phyloP scores from a whole-genome alignment of 179 eudicot genomes.

The Drosera spatulata region DNA sequence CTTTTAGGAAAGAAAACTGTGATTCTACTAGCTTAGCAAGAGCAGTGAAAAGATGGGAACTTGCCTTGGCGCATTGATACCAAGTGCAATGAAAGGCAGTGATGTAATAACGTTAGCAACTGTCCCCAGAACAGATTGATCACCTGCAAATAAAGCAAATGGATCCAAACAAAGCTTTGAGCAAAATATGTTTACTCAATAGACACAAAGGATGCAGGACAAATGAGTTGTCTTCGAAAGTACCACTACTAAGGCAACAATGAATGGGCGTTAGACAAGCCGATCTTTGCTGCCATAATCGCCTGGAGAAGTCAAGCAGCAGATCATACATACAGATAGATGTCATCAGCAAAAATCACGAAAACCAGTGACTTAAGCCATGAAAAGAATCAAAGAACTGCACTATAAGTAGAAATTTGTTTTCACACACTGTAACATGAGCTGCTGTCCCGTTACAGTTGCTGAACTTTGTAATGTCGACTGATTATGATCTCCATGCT shows the following conservation, averaged over 20 bases:
- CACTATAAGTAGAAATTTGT: neutral
- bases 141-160: conserved; percentile 34
- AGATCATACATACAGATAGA: neutral
- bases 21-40: too few relatives aligned
- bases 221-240: neutral
- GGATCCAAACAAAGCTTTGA: neutral
- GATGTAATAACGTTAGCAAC: conserved; percentile 87
- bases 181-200: neutral
- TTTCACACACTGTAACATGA: conserved; percentile 48
- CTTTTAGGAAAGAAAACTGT: too few relatives aligned
- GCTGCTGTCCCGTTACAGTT: conserved; percentile 21
- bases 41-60: conserved; percentile 2
- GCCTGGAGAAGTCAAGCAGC: conserved; percentile 25
- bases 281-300: conserved; percentile 76
- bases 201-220: neutral
- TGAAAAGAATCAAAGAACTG: too few relatives aligned
- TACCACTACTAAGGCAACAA: conserved; percentile 29
- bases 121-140: conserved; percentile 54
- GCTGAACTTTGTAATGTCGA: conserved; percentile 18
- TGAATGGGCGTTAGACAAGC: conserved; percentile 64
- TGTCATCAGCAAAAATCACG: neutral
- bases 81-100: conserved; percentile 87
- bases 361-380: neutral
- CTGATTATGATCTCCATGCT: conserved; percentile 32
- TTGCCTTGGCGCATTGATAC: conserved; percentile 80